Percentiles rank a stretch among this genome's conserved stretches.
Conservation (phyloP, 768 basidiomycete genomes). For the Calocybe indica region DNA sequence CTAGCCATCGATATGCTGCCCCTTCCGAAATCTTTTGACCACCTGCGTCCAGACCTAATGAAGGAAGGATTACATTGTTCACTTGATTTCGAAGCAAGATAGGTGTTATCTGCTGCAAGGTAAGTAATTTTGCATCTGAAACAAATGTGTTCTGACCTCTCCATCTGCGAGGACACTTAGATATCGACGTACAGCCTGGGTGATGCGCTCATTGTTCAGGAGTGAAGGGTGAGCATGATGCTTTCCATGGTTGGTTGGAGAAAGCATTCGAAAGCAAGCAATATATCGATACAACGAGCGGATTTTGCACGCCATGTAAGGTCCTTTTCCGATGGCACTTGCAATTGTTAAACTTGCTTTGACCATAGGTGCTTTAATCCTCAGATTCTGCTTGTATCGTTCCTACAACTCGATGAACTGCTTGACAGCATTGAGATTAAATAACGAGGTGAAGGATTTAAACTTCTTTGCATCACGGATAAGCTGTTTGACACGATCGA, state of each 20-base stretch:
- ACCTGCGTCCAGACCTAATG: constrained; percentile 2
- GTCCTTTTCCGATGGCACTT: constrained; percentile 9
- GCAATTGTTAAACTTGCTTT: constrained; percentile 6
- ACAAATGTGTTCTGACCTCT: not conserved
- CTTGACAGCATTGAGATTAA: constrained; percentile 10
- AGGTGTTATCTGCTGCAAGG: constrained; percentile 1
- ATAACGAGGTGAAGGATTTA: constrained; percentile 5
- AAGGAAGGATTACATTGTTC: constrained; percentile 4
- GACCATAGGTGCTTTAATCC: constrained; percentile 4
- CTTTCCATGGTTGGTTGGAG: constrained; percentile 7
- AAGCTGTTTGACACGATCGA: not conserved
- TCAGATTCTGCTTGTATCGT: constrained; percentile 1
- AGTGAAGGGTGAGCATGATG: constrained; percentile 15
- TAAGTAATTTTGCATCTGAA: not conserved
- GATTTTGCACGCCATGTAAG: constrained; percentile 8
- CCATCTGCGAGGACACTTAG: constrained; percentile 9
- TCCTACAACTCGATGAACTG: constrained; percentile 5
- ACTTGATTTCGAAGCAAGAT: constrained; percentile 1
- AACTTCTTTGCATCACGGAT: constrained; percentile 7
- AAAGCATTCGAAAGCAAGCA: constrained; percentile 8
- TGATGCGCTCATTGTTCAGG: constrained; percentile 9
- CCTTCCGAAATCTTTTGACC: not conserved
- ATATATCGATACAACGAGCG: constrained; percentile 6
- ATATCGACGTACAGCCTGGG: constrained; percentile 9
- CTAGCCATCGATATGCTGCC: constrained; percentile 3